These are phyloP conservation scores for Cladorrhinum samala DNA, from an alignment of 495 filamentous ascomycete genomes.

Conservation along the genomic window DNA sequence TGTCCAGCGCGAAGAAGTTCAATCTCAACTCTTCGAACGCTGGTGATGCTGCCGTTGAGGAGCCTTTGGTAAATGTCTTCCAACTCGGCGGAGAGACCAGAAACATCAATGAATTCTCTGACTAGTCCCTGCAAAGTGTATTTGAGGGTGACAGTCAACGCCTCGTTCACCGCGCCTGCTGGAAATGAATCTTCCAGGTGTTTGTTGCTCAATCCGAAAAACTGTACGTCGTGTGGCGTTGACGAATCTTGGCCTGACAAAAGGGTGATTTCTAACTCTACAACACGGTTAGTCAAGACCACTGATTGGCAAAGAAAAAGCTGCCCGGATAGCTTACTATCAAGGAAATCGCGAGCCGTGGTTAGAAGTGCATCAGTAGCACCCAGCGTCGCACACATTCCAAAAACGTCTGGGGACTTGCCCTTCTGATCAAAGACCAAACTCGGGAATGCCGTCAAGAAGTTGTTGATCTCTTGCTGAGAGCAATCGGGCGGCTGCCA, in stretches of 20 bases:
- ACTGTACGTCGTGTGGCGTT: slow-evolving; percentile 22
- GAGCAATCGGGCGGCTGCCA: slow-evolving; percentile 33
- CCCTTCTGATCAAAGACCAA: slow-evolving; percentile 31
- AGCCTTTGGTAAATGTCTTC: slow-evolving; percentile 22
- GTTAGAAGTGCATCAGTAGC: slow-evolving; percentile 30
- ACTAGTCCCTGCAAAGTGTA: slow-evolving; percentile 29
- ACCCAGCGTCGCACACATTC: neutral
- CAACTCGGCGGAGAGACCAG: slow-evolving; percentile 22
- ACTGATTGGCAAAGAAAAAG: too few relatives aligned
- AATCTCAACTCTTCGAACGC: slow-evolving; percentile 37
- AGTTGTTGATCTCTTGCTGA: slow-evolving; percentile 10
- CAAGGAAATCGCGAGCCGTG: slow-evolving; percentile 42
- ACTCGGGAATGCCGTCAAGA: slow-evolving; percentile 3
- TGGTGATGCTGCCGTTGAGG: slow-evolving; percentile 26
- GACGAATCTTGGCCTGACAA: slow-evolving; percentile 22
- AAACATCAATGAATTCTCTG: slow-evolving; percentile 16
- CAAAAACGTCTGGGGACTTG: slow-evolving; percentile 28
- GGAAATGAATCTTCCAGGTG: slow-evolving; percentile 25
- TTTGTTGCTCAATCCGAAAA: slow-evolving; percentile 29
- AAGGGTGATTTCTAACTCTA: slow-evolving; percentile 40
- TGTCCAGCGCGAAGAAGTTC: slow-evolving; percentile 39
- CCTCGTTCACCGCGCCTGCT: slow-evolving; percentile 10
- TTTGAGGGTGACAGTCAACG: slow-evolving; percentile 23
- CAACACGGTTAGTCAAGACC: slow-evolving; percentile 11
- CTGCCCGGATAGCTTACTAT: slow-evolving; percentile 27